A percentile compares a stretch with the other conserved stretches of the same genome.
phyloP scores from a whole-genome alignment of 306 rosid species.

The Parietaria judaica region DNA sequence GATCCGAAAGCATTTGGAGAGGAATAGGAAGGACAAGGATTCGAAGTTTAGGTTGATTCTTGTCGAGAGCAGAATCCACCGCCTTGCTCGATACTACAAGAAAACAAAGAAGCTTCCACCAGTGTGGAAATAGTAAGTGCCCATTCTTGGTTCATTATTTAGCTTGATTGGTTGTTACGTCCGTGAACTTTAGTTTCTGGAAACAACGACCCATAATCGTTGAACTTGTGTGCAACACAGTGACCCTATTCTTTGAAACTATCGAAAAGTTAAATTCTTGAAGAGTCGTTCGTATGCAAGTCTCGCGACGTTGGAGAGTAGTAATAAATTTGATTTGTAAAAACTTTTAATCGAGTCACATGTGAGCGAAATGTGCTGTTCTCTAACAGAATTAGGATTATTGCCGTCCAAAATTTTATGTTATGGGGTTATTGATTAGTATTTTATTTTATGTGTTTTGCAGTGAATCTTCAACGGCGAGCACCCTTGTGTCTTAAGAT shows the following conservation, averaged over 20 bases:
- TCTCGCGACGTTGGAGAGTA: too few species aligned
- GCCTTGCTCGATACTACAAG: constrained; percentile 81
- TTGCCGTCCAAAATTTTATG: neutral
- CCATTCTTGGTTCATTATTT: neutral
- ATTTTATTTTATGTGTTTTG: neutral
- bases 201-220: neutral
- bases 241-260: neutral
- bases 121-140: constrained; percentile 76
- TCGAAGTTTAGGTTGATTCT: constrained; percentile 86
- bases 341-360: too few species aligned
- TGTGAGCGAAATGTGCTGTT: too few species aligned
- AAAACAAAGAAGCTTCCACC: constrained; percentile 94
- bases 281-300: too few species aligned
- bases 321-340: too few species aligned
- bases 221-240: neutral
- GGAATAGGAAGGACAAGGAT: constrained; percentile 81
- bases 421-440: neutral
- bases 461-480: constrained; percentile 56
- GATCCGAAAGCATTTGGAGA: constrained; percentile 77
- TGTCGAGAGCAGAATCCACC: constrained; percentile 88
- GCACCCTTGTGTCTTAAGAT: constrained; percentile 71
- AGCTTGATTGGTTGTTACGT: neutral
- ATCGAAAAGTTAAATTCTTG: too few species aligned
- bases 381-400: neutral
- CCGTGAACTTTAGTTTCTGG: neutral